Evolutionary conservation across 2,329 filamentous ascomycete species (phyloP).

Genomic region (Fusarium sp.): DNA sequence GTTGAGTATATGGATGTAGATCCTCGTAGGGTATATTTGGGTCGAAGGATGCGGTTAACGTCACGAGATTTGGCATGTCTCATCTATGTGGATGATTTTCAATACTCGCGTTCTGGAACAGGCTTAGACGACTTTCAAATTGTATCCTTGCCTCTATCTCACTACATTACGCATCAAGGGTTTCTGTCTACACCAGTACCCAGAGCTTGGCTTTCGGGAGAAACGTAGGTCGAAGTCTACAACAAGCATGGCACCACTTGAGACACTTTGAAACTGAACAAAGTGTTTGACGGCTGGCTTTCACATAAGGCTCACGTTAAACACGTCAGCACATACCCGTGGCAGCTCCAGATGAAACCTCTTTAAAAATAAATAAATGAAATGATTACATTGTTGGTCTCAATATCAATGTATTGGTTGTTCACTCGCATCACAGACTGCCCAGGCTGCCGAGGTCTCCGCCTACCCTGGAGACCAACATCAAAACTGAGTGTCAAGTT

Average conservation of each 20-base stretch:
- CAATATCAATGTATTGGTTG: not conserved
- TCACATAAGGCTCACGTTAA: not conserved
- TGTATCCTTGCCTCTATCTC: not conserved
- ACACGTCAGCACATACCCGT: not conserved
- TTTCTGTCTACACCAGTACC: no score
- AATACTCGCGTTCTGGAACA: not conserved
- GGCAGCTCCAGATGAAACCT: not conserved
- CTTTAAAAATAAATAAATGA: not conserved
- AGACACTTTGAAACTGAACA: not conserved
- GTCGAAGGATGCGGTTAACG: not conserved
- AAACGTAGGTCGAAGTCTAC: not conserved
- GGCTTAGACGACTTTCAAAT: no score
- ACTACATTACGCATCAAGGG: no score
- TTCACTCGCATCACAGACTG: not conserved
- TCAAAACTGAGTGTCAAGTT: not conserved
- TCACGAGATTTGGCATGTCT: not conserved
- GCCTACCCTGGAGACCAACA: not conserved
- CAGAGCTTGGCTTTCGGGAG: not conserved
- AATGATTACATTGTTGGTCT: not conserved
- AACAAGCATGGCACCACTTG: not conserved
- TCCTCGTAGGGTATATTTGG: no score
- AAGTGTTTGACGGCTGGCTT: not conserved
- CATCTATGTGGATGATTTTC: no score
- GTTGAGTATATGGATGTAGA: not conserved
- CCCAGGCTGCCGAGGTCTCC: not conserved